phyloP scores from a whole-genome alignment of 257 asterid species.

The Lantana camara region DNA sequence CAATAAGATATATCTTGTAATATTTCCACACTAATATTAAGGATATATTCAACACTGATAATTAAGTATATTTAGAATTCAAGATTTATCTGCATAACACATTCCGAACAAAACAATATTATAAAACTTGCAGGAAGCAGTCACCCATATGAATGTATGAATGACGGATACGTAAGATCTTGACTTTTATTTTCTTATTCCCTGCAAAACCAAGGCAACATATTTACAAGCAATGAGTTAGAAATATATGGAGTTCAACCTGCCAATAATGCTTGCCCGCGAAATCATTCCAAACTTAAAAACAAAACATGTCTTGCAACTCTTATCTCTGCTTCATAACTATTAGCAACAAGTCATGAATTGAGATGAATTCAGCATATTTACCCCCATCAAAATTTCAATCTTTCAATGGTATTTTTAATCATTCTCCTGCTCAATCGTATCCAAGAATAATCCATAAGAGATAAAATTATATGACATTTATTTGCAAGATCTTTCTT shows the following conservation, averaged over 20 bases:
- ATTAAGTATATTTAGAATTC: not conserved
- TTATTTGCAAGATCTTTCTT: not conserved
- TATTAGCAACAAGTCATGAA: no score
- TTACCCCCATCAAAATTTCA: no score
- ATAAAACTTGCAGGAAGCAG: not conserved
- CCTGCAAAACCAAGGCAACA: conserved; percentile 47
- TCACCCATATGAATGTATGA: not conserved
- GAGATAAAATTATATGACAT: not conserved
- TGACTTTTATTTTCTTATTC: conserved; percentile 67
- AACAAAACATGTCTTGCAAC: no score
- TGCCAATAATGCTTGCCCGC: not conserved
- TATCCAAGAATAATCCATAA: not conserved
- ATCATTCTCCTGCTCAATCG: not conserved
- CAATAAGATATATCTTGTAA: no score
- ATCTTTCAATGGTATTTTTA: not conserved
- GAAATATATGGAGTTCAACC: not conserved
- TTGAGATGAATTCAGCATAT: not conserved
- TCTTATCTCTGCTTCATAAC: no score
- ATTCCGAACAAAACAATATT: conserved; percentile 5
- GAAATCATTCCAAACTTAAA: not conserved
- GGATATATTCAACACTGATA: no score
- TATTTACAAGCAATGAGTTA: conserved; percentile 6
- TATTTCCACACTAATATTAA: no score
- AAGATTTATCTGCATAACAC: not conserved
- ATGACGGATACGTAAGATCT: conserved; percentile 77